phyloP scores from a whole-genome alignment of 1,284 basidiomycete species.

The Earliella scabrosa region DNA sequence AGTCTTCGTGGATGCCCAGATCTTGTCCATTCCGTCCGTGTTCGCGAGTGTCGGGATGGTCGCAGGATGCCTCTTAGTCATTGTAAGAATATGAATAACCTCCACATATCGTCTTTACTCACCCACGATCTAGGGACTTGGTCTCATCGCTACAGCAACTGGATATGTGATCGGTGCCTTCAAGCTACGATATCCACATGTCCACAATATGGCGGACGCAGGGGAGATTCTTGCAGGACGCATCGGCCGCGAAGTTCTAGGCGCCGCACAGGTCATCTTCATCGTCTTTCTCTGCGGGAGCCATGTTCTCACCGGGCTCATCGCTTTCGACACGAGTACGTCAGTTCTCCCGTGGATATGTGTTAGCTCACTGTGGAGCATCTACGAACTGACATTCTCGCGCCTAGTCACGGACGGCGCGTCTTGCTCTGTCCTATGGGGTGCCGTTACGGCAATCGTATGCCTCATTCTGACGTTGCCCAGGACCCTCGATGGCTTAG shows the following conservation, averaged over 20 bases:
- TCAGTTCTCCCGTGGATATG: neutral
- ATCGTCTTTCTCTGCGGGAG: constrained; percentile 44
- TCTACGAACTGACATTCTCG: neutral
- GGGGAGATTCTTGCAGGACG: constrained; percentile 56
- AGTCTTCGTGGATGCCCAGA: constrained; percentile 17
- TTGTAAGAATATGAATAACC: constrained; percentile 26
- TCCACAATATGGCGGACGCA: constrained; percentile 48
- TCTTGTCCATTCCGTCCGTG: constrained; percentile 36
- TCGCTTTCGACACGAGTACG: constrained; percentile 40
- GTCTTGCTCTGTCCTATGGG: constrained; percentile 38
- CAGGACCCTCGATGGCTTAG: constrained; percentile 35
- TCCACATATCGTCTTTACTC: neutral
- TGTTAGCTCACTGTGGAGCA: neutral
- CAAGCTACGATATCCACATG: constrained; percentile 38
- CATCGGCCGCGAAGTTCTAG: constrained; percentile 51
- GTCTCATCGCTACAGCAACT: constrained; percentile 31
- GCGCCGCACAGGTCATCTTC: constrained; percentile 53
- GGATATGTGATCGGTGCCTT: constrained; percentile 36
- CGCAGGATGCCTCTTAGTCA: constrained; percentile 34
- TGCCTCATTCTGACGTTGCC: constrained; percentile 36
- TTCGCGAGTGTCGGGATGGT: constrained; percentile 36
- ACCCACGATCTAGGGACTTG: constrained; percentile 26
- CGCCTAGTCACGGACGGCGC: constrained; percentile 33
- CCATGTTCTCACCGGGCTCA: constrained; percentile 37
- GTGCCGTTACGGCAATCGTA: constrained; percentile 32